These are phyloP conservation scores for Sporothrix curviconia DNA, from an alignment of 2,329 filamentous ascomycete species.

Conservation along the genomic window DNA sequence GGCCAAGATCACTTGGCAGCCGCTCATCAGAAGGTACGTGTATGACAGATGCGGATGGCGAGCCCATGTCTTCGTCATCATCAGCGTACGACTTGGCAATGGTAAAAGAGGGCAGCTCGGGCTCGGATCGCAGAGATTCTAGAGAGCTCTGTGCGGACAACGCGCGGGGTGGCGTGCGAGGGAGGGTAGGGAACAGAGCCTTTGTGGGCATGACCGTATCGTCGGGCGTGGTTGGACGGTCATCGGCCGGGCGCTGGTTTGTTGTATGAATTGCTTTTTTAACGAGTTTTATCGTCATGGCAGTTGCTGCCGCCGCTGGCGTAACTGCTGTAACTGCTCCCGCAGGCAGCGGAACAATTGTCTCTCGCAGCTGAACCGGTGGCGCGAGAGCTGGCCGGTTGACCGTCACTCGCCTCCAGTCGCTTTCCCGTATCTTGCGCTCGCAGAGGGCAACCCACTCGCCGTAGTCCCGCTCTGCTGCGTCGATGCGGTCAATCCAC, in stretches of 20 bases:
- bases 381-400: neutral
- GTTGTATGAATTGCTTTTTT: neutral
- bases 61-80: neutral
- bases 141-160: slow-evolving; percentile 13
- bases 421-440: slow-evolving; percentile 61
- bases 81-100: slow-evolving; percentile 32
- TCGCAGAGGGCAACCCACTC: slow-evolving; percentile 78
- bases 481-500: slow-evolving; percentile 85
- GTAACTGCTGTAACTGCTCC: neutral
- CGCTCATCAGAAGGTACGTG: slow-evolving; percentile 17
- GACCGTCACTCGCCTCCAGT: slow-evolving; percentile 34
- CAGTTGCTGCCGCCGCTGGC: neutral
- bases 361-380: neutral
- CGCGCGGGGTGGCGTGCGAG: neutral
- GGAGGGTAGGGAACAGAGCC: neutral
- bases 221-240: neutral
- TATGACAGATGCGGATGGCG: slow-evolving; percentile 3
- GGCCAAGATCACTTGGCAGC: neutral
- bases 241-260: too few species aligned
- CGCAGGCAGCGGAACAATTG: neutral
- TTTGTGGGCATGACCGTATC: neutral
- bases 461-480: slow-evolving; percentile 68
- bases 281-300: neutral
- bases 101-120: slow-evolving; percentile 34
- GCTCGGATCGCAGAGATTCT: slow-evolving; percentile 15